Evolutionary conservation across 768 basidiomycete species (phyloP), one percentile per base, ranked within the genome.

Genomic region (Exidia glandulosa): DNA sequence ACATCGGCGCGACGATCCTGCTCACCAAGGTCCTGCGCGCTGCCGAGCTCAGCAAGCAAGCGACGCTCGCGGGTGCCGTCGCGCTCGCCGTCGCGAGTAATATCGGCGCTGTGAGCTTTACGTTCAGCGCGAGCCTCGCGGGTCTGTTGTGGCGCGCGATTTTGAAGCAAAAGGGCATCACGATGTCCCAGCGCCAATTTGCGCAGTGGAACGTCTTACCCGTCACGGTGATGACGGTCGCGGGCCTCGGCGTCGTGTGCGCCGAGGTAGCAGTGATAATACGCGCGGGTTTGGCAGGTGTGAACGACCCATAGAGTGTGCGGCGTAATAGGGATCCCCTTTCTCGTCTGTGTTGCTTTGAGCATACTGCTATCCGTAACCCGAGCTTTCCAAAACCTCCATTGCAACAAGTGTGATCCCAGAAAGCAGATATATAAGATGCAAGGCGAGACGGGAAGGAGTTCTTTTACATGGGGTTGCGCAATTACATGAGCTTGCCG

Each of bases 1-100:
- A 94, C 72, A 94, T 94, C 59, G 91, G 91, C 36, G 88, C 89
- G 2, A 92, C 90, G 3, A 94, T 97, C 69, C 79, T 96, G 32
- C 81, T 94, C 16, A 88, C 90, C 32, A 86, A 93, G 63, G 79
- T 92, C 41, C 77, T 90, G 6, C 82, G 82, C 47, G 78, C 66
- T 25, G 76, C 74, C 71, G 61, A 66, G 47, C 60, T 62, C 68
- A 23, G 63, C 73, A 13, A 74, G 72, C 60, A 69, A 60, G 73
- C 66, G 52, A 62, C 70, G n/a, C 77, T 81, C 19, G 84, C 81
- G 1, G 86, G 84, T 1, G 81, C 91, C 0, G 66, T 76, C 27
- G 67, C 77, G 6, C 79, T 96, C 13, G 94, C 93, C 6, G 78
- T 96, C 0, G 87, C 88, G 2, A 87, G 84, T 59, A 96, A 96